Evolutionary conservation across 2,329 filamentous ascomycete species (phyloP), one percentile per base, ranked within the genome.

Genomic region (Gaeumannomyces tritici): DNA sequence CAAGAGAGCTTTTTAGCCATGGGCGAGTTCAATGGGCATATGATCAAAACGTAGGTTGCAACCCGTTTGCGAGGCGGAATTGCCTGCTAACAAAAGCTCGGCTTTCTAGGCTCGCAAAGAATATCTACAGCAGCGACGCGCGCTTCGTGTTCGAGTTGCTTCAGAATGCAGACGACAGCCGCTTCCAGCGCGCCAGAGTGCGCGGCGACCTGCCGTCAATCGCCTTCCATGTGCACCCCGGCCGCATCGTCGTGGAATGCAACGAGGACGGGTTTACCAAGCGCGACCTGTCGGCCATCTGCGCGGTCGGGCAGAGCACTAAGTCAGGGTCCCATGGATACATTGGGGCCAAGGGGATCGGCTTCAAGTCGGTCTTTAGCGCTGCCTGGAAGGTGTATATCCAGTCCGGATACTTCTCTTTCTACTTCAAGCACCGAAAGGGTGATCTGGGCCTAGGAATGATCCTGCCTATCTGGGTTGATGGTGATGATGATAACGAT

Each of bases 161-260:
- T 0, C 81, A 83, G 64, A 84, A 84, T 66, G 79, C 80, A 5
- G 81, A 84, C 57, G 80, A 83, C 67, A 82, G 82, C 62, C 62
- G 63, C 35, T 60, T 47, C 58, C 1, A 54, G 1, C n/a, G 35
- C n/a, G 24, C 58, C 2, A 54, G 21, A 2, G 27, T 1, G 2
- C 24, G 27, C 21, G 55, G 55, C 11, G 27, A 27, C 0, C 63
- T 61, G 3, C 77, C 77, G 0, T 73, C 66, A 57, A 66, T 76
- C 0, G 66, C 68, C 9, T 80, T 76, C 61, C 62, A 65, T 13
- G 64, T 83, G 0, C 69, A 72, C 5, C 69, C 73, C 0, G 66
- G 73, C 35, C 68, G 60, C 0, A 72, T 85, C 0, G 62, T 77
- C 0, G 64, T 83, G 4, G 78, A 83, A 24, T 82, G 79, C 68